phyloP scores from a whole-genome alignment of 1,284 basidiomycete genomes.

The Malassezia brasiliensis region DNA sequence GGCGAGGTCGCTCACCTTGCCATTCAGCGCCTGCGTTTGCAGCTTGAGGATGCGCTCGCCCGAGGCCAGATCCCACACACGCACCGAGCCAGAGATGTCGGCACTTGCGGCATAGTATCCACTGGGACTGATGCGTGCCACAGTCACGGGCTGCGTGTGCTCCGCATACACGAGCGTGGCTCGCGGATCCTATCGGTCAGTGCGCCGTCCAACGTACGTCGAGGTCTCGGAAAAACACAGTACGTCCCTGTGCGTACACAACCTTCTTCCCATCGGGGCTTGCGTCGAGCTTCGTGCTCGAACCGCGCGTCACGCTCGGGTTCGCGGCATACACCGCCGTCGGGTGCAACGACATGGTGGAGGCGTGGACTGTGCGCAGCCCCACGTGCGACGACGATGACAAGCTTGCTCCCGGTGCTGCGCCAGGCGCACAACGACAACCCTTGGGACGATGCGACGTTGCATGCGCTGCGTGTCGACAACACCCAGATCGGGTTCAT shows the following conservation, averaged over 20 bases:
- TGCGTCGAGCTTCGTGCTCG: constrained; percentile 66
- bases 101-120: constrained; percentile 85
- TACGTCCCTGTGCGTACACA: constrained; percentile 74
- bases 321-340: constrained; percentile 24
- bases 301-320: constrained; percentile 53
- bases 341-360: constrained; percentile 12
- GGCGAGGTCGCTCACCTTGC: constrained; percentile 78
- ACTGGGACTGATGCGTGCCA: constrained; percentile 82
- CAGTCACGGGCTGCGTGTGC: constrained; percentile 74
- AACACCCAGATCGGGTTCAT: constrained; percentile 41
- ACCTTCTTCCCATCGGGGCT: constrained; percentile 62
- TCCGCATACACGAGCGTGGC: constrained; percentile 57
- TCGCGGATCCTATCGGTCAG: constrained; percentile 49
- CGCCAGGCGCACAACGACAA: constrained; percentile 38
- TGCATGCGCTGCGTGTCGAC: constrained; percentile 30
- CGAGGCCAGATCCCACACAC: constrained; percentile 86
- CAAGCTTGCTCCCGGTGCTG: constrained; percentile 27
- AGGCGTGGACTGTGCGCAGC: constrained; percentile 8
- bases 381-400: not conserved
- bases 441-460: constrained; percentile 29
- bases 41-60: constrained; percentile 74
- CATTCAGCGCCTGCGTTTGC: constrained; percentile 61
- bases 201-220: not conserved
- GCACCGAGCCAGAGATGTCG: constrained; percentile 51
- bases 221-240: constrained; percentile 53